phyloP scores from a whole-genome alignment of 208 protist species.

The Sergeia podlipaevii region DNA sequence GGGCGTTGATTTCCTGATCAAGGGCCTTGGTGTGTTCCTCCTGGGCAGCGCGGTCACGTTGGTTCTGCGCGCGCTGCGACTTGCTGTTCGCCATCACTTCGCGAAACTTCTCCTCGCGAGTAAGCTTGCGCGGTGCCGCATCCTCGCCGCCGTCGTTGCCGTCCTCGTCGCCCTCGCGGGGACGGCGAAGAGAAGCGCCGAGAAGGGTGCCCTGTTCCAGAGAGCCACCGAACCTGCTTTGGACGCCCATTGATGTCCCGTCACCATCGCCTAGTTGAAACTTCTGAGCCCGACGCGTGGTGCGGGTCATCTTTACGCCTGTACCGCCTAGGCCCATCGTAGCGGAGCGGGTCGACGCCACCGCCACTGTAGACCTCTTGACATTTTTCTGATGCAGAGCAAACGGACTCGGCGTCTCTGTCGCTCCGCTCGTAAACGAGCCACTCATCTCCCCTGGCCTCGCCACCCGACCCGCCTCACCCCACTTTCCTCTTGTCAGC shows the following conservation, averaged over 20 bases:
- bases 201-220: neutral
- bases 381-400: slow-evolving; percentile 2
- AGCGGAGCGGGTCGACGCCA: neutral
- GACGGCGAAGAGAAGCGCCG: slow-evolving; percentile 11
- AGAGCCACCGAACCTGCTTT: no score
- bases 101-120: slow-evolving; percentile 53
- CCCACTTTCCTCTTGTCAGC: neutral
- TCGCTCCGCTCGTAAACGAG: slow-evolving; percentile 4
- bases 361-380: no score
- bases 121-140: slow-evolving; percentile 28
- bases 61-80: slow-evolving; percentile 43
- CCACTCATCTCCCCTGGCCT: slow-evolving; percentile 4
- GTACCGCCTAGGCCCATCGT: neutral
- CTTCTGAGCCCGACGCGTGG: slow-evolving; percentile 32
- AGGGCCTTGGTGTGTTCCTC: slow-evolving; percentile 54
- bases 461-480: neutral
- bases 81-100: slow-evolving; percentile 68
- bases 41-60: slow-evolving; percentile 61
- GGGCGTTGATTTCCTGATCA: slow-evolving; percentile 57
- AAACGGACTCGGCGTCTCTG: slow-evolving; percentile 28
- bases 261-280: slow-evolving; percentile 15
- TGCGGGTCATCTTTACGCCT: slow-evolving; percentile 3
- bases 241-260: no score
- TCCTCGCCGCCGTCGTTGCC: slow-evolving; percentile 13
- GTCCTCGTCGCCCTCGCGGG: slow-evolving; percentile 6